These are phyloP conservation scores for Halophytophthora polymorphica DNA, from an alignment of 352 stramenopile species.

Conservation along the genomic window DNA sequence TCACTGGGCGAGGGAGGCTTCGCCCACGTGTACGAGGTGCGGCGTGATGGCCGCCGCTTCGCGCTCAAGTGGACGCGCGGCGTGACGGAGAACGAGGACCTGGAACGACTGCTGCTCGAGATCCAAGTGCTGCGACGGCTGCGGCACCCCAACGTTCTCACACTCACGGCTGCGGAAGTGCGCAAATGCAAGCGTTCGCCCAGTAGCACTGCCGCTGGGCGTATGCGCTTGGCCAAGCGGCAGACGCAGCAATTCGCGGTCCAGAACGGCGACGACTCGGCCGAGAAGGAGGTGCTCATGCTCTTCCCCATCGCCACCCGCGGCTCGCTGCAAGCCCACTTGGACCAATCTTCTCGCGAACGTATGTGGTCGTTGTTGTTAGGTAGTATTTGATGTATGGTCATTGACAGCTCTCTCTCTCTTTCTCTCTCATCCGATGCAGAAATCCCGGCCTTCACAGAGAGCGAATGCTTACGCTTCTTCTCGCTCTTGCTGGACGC, in stretches of 20 bases:
- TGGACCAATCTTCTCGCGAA: slow-evolving; percentile 28
- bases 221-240: not conserved
- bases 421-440: not conserved
- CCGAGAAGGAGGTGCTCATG: slow-evolving; percentile 56
- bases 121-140: slow-evolving; percentile 66
- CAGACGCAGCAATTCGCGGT: not conserved
- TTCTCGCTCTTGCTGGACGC: slow-evolving; percentile 54
- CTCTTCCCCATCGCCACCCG: slow-evolving; percentile 49
- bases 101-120: slow-evolving; percentile 63
- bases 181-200: slow-evolving; percentile 8
- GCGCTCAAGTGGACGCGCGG: slow-evolving; percentile 71
- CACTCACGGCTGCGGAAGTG: slow-evolving; percentile 53
- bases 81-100: slow-evolving; percentile 48
- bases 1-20: slow-evolving; percentile 71
- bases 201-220: not conserved
- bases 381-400: too few relatives aligned
- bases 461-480: slow-evolving; percentile 45
- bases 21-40: slow-evolving; percentile 58
- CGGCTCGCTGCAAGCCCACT: slow-evolving; percentile 55
- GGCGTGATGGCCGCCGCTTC: slow-evolving; percentile 26
- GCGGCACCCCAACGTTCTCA: slow-evolving; percentile 49
- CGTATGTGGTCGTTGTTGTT: not conserved
- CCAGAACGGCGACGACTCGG: not conserved
- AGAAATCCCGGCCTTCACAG: slow-evolving; percentile 35
- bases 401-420: not conserved